A percentile compares a stretch with the other conserved stretches of the same genome.
Evolutionary conservation across 139 green algal genomes (phyloP).

Genomic region (Deuterostichococcus epilithicus): DNA sequence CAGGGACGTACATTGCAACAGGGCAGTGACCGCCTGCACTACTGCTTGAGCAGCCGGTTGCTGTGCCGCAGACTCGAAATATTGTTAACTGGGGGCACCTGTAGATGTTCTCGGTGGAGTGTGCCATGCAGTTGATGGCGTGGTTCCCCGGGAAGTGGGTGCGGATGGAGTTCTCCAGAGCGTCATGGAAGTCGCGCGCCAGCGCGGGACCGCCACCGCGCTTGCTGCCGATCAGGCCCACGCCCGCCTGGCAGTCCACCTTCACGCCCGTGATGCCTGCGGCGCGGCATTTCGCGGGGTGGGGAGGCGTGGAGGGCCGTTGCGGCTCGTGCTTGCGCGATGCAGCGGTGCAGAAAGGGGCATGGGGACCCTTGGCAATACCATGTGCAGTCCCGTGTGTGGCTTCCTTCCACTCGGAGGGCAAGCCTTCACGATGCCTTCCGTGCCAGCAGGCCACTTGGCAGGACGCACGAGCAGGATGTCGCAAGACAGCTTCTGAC

Average conservation of each 20-base stretch:
- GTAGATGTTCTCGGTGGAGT: constrained; percentile 93
- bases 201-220: constrained; percentile 56
- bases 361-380: too few species aligned
- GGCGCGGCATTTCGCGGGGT: neutral
- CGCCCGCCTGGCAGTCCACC: constrained; percentile 81
- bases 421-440: constrained; percentile 7
- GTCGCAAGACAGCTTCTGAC: too few species aligned
- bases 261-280: constrained; percentile 91
- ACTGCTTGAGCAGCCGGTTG: too few species aligned
- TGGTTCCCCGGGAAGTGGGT: constrained; percentile 86
- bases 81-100: constrained; percentile 9
- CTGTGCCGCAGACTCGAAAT: too few species aligned
- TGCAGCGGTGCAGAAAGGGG: too few species aligned
- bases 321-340: too few species aligned
- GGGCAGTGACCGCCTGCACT: too few species aligned
- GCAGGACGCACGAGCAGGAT: too few species aligned
- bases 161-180: constrained; percentile 72
- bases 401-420: too few species aligned
- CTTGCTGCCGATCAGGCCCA: constrained; percentile 49
- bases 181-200: constrained; percentile 51
- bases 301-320: too few species aligned
- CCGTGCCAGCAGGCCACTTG: neutral
- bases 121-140: constrained; percentile 99
- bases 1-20: too few species aligned
- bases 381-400: too few species aligned